Conservation (phyloP, 2,329 filamentous ascomycete species). For the Metarhizium robertsii region DNA sequence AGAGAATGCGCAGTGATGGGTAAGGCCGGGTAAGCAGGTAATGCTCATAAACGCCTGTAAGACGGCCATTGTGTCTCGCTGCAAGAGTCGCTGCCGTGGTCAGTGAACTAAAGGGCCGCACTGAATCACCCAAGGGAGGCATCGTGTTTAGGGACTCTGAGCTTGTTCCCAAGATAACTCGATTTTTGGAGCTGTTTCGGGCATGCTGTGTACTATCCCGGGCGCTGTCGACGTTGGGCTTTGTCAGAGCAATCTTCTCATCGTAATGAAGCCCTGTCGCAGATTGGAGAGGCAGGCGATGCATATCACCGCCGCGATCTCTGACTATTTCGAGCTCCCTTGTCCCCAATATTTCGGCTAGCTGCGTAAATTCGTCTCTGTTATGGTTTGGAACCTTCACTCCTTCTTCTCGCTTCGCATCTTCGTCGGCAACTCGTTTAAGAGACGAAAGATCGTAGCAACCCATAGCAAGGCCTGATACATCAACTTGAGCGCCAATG, state of each 20-base stretch:
- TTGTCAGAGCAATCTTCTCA: conserved; percentile 5
- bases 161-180: conserved; percentile 9
- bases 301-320: conserved; percentile 53
- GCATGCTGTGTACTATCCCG: neutral
- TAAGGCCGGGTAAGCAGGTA: conserved; percentile 59
- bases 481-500: conserved; percentile 64
- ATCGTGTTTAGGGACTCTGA: conserved; percentile 1
- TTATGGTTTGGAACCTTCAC: conserved; percentile 6
- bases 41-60: conserved; percentile 34
- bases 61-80: conserved; percentile 14
- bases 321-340: conserved; percentile 56
- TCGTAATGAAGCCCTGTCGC: neutral
- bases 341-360: conserved; percentile 61
- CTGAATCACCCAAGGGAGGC: neutral
- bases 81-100: conserved; percentile 3
- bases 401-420: conserved; percentile 2
- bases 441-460: conserved; percentile 56
- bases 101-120: neutral
- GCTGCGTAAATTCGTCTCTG: conserved; percentile 56
- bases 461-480: conserved; percentile 59
- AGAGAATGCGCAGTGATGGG: conserved; percentile 57
- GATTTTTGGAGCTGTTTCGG: conserved; percentile 5
- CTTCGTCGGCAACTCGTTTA: conserved; percentile 28
- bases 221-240: neutral
- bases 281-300: conserved; percentile 25